Conservation (phyloP, 148 eudicot genomes). For the Beta vulgaris region DNA sequence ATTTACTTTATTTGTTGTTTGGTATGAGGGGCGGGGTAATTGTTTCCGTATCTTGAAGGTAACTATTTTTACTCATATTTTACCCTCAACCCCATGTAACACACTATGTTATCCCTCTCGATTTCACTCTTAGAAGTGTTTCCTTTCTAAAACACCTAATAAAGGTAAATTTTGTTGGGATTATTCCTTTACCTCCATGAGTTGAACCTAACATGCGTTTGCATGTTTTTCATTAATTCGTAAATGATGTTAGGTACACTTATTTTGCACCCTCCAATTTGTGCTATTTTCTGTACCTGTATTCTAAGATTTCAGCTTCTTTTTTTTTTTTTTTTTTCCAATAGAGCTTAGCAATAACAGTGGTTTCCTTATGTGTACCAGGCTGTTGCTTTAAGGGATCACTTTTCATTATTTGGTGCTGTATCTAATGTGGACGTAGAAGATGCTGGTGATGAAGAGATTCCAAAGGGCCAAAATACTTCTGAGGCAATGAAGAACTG, state of each 20-base stretch:
- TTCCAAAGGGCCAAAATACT: conserved; percentile 15
- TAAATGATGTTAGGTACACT: neutral
- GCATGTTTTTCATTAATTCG: neutral
- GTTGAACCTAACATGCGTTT: too few species aligned
- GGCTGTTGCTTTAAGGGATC: conserved; percentile 69
- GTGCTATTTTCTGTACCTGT: neutral
- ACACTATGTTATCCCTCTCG: neutral
- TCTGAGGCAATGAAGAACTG: conserved; percentile 37
- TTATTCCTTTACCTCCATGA: too few species aligned
- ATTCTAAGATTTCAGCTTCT: neutral
- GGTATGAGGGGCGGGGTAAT: too few species aligned
- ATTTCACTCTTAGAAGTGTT: neutral
- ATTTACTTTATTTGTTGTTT: too few species aligned
- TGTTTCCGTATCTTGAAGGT: too few species aligned
- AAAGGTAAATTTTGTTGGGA: too few species aligned
- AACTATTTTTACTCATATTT: too few species aligned
- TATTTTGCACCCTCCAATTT: neutral
- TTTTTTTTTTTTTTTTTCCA: neutral
- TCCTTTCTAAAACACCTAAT: too few species aligned
- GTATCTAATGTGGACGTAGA: conserved; percentile 59
- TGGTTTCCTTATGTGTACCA: conserved; percentile 25
- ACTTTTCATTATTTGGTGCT: conserved; percentile 59
- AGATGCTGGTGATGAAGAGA: conserved; percentile 35
- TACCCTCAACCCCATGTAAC: too few species aligned
- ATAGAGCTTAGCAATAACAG: neutral